A percentile compares a stretch with the other conserved stretches of the same genome.
These are phyloP conservation scores for Harringtonia aguacate DNA, from an alignment of 2,329 filamentous ascomycete species.

Conservation along the genomic window DNA sequence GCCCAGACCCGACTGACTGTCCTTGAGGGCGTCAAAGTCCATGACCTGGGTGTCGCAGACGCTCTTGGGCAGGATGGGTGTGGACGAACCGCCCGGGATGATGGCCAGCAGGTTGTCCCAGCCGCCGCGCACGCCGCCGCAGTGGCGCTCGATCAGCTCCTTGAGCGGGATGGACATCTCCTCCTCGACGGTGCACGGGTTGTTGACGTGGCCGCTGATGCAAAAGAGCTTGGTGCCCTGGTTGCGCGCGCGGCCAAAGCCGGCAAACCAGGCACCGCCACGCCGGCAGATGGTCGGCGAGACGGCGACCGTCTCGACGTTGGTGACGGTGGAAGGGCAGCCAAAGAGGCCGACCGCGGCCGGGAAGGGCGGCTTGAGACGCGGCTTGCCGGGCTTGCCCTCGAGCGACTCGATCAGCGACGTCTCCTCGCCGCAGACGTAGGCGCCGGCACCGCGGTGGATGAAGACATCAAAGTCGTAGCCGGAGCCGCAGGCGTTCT, in stretches of 20 bases:
- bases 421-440: conserved; percentile 97
- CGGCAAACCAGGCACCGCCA: conserved; percentile 84
- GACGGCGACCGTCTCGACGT: conserved; percentile 94
- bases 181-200: conserved; percentile 95
- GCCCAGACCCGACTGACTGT: conserved; percentile 92
- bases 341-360: conserved; percentile 95
- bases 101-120: conserved; percentile 97
- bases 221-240: conserved; percentile 96
- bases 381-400: conserved; percentile 96
- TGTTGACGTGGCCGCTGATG: conserved; percentile 98
- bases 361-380: conserved; percentile 96
- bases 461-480: conserved; percentile 98
- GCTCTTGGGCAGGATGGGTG: conserved; percentile 81
- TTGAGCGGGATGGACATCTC: conserved; percentile 97
- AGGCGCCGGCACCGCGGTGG: conserved; percentile 93
- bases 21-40: conserved; percentile 98
- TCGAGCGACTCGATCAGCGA: conserved; percentile 96
- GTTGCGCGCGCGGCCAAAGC: conserved; percentile 92
- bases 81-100: conserved; percentile 94
- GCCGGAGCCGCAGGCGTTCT: conserved; percentile 93
- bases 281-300: conserved; percentile 91
- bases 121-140: conserved; percentile 87
- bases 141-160: conserved; percentile 97
- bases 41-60: conserved; percentile 93
- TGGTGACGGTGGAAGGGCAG: conserved; percentile 94